Evolutionary conservation across 2,329 filamentous ascomycete genomes (phyloP).

Genomic region (Hypocrella siamensis): DNA sequence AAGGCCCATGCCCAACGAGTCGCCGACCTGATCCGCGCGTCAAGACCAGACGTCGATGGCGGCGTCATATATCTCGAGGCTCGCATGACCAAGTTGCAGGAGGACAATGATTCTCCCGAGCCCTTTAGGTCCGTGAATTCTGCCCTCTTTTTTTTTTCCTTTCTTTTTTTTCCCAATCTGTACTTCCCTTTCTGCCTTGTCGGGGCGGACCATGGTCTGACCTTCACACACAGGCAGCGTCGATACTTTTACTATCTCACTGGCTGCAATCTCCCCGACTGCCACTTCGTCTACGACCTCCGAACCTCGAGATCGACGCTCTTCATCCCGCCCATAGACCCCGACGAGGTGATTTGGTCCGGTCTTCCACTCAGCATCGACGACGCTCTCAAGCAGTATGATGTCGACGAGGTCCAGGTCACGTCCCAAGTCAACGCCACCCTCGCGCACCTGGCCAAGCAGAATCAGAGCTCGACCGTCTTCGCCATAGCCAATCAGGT

Average conservation of each 20-base stretch:
- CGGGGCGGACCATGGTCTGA: no score
- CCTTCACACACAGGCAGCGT: constrained; percentile 76
- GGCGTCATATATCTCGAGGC: constrained; percentile 83
- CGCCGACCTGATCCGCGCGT: constrained; percentile 57
- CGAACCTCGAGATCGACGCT: constrained; percentile 57
- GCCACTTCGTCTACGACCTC: constrained; percentile 69
- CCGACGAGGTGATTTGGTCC: constrained; percentile 86
- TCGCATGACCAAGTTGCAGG: constrained; percentile 63
- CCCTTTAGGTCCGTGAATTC: constrained; percentile 53
- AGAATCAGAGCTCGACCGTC: constrained; percentile 29
- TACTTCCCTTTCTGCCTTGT: background rate
- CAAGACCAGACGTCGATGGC: constrained; percentile 47
- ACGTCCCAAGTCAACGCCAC: constrained; percentile 61
- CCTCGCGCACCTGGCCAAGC: constrained; percentile 36
- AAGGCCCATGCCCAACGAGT: constrained; percentile 78
- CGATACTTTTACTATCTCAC: constrained; percentile 92
- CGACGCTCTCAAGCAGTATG: constrained; percentile 63
- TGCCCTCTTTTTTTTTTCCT: background rate
- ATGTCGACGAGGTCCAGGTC: constrained; percentile 63
- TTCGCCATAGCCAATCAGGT: constrained; percentile 71
- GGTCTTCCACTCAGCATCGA: constrained; percentile 66
- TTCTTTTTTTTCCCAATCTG: background rate
- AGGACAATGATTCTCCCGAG: constrained; percentile 75
- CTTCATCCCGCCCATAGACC: constrained; percentile 78
- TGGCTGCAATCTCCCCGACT: constrained; percentile 67